Base-by-base conservation (phyloP, 2,329 filamentous ascomycete genomes). In the Harringtonia lauricola region DNA sequence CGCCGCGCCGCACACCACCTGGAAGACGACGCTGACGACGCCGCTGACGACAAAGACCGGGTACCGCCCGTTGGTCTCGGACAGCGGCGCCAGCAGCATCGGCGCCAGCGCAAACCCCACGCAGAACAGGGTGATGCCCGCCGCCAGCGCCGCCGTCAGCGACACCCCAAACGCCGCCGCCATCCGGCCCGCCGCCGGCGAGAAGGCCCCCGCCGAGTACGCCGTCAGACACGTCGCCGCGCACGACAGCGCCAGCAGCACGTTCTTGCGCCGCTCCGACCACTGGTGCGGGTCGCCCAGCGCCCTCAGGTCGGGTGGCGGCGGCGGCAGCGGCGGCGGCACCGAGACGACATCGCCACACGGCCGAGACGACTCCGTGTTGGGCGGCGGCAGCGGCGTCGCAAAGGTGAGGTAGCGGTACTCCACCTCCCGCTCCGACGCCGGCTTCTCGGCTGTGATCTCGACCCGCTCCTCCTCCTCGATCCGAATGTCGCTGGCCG, bases 71-170 rank as follows among this genome's bases (percentile, higher is more conserved):
- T 92, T 87, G 57, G 94, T 82, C 62, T 95, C 89, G 1, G 82
- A 87, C 51, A 95, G 82, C 0, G 89, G 89, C 0, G 89, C 89
- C 0, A 95, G 72, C 1, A 86, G 70, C 88, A 95, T 95, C 0
- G 89, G 89, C 0, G 86, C 83, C 21, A 88, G 61, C 0, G 74
- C 86, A 52, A 95, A 95, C 4, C 89, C 88, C 29, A 72, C 55
- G 37, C 86, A 92, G 60, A 92, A 95, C 1, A 78, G 75, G 0
- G 88, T 94, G 48, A 95, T 85, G 29, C 86, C 86, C 2, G 79
- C 67, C 15, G 47, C 46, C 4, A 49, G 45, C 6, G 83, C 66
- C n/a, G 80, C 73, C 2, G 79, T 79, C n/a, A 83, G 69, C 33
- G 78, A 81, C 1, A 86, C 68, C 4, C 72, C 60, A 63, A 85